Base-by-base conservation (phyloP, 2,329 filamentous ascomycete species). In the Diaporthe sp. region DNA sequence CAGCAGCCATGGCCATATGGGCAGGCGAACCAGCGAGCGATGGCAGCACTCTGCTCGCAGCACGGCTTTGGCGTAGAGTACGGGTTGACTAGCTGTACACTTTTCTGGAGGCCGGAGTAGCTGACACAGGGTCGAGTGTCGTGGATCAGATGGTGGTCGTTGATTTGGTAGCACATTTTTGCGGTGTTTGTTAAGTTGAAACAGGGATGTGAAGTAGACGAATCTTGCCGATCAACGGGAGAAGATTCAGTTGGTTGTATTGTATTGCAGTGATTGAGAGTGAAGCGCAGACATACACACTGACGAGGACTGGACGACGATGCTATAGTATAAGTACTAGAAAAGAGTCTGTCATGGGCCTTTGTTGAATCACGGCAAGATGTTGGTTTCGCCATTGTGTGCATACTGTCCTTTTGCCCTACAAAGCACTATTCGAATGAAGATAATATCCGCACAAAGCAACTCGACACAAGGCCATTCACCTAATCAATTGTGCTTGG, bases 91-190 rank as follows among this genome's bases (percentile, higher is more conserved):
- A 69, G 65, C n/a, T 55, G n/a, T 12, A 69, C 8, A 5, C 49
- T 55, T 6, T 19, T 55, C n/a, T 42, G 34, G 10, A 69, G n/a
- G 1, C 65, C 65, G 0, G n/a, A 12, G 49, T 69, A 69, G 34
- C 13, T 42, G 17, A 69, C 15, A 6, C 3, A 15, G 7, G 65
- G 65, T 9, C 65, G 34, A 42, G 39, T 49, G n/a, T 69, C 49
- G 34, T 69, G 65, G 15, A 17, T 17, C 1, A 51, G n/a, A 10
- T 42, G 22, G n/a, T 69, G 65, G 8, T 69, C 4, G 15, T 55
- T 69, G 13, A 69, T 9, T 19, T 55, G 19, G 34, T 69, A 69
- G n/a, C 65, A 69, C 65, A 69, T 69, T 12, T 49, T 55, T 15
- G 22, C 28, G 34, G 39, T 17, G 2, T 42, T 55, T 25, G 28